These are phyloP conservation scores for Nicotiana undulata DNA, from an alignment of 257 asterid species.

Conservation along the genomic window DNA sequence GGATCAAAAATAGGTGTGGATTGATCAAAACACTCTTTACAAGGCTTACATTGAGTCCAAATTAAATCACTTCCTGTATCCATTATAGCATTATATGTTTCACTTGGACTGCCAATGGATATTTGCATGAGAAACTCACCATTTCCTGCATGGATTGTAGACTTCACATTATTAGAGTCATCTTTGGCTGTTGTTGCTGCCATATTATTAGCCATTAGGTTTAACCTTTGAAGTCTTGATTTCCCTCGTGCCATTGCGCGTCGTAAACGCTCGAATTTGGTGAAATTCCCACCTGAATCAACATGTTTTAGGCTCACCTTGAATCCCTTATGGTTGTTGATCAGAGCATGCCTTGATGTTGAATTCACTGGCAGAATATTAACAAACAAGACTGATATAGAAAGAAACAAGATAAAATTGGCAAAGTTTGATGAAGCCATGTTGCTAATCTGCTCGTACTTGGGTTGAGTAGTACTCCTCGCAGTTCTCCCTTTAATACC, in stretches of 20 bases:
- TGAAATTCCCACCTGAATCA: slow-evolving; percentile 49
- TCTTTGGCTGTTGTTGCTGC: slow-evolving; percentile 17
- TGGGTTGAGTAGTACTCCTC: no score
- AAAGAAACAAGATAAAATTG: slow-evolving; percentile 2
- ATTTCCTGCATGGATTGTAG: slow-evolving; percentile 64
- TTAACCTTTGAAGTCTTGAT: slow-evolving; percentile 38
- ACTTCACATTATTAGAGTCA: slow-evolving; percentile 19
- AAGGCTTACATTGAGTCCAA: slow-evolving; percentile 74
- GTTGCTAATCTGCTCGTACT: no score
- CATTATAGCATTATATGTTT: slow-evolving; percentile 45
- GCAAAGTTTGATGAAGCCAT: slow-evolving; percentile 14
- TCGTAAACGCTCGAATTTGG: slow-evolving; percentile 47
- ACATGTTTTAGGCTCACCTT: slow-evolving; percentile 45
- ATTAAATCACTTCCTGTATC: slow-evolving; percentile 71
- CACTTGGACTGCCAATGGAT: slow-evolving; percentile 62
- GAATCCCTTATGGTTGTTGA: slow-evolving; percentile 36
- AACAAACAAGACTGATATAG: slow-evolving; percentile 14
- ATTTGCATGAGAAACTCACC: slow-evolving; percentile 75
- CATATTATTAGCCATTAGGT: slow-evolving; percentile 26
- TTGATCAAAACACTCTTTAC: slow-evolving; percentile 46
- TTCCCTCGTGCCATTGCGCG: slow-evolving; percentile 67
- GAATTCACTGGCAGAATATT: slow-evolving; percentile 19
- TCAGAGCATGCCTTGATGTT: slow-evolving; percentile 32
- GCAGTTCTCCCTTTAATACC: no score
- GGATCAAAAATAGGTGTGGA: slow-evolving; percentile 54